Conservation (phyloP, 768 basidiomycete species). For the Leucosporidium creatinivorum region DNA sequence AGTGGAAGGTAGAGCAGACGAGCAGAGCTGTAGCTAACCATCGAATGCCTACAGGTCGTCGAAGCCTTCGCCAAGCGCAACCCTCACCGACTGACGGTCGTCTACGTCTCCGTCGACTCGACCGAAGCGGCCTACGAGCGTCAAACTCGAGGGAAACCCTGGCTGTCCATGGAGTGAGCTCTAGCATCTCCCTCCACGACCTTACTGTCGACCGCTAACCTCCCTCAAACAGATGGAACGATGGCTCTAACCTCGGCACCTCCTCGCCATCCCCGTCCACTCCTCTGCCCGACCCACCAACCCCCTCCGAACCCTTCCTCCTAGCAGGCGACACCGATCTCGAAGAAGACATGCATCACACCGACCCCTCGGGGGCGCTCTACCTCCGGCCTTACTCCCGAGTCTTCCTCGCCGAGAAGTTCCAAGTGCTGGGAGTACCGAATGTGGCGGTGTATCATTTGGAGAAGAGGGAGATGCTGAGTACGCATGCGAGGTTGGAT, state of each 20-base stretch:
- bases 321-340: constrained; percentile 33
- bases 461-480: constrained; percentile 11
- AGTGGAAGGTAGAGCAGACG: not conserved
- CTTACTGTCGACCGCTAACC: not conserved
- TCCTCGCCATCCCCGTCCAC: not conserved
- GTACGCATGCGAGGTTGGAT: constrained; percentile 23
- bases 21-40: not conserved
- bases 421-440: constrained; percentile 27
- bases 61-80: constrained; percentile 1
- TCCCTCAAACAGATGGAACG: constrained; percentile 29
- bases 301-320: constrained; percentile 30
- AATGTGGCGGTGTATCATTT: constrained; percentile 31
- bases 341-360: constrained; percentile 15
- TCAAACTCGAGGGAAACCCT: constrained; percentile 15
- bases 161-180: constrained; percentile 32
- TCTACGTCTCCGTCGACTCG: constrained; percentile 33
- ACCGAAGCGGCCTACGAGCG: constrained; percentile 9
- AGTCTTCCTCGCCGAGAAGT: constrained; percentile 31
- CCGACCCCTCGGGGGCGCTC: constrained; percentile 8
- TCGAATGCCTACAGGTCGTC: not conserved
- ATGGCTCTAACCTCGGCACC: constrained; percentile 23
- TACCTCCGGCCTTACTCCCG: constrained; percentile 36
- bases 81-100: constrained; percentile 33
- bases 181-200: not conserved
- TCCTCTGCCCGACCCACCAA: not conserved